phyloP scores from a whole-genome alignment of 345 rosid species.

The Pistacia atlantica region DNA sequence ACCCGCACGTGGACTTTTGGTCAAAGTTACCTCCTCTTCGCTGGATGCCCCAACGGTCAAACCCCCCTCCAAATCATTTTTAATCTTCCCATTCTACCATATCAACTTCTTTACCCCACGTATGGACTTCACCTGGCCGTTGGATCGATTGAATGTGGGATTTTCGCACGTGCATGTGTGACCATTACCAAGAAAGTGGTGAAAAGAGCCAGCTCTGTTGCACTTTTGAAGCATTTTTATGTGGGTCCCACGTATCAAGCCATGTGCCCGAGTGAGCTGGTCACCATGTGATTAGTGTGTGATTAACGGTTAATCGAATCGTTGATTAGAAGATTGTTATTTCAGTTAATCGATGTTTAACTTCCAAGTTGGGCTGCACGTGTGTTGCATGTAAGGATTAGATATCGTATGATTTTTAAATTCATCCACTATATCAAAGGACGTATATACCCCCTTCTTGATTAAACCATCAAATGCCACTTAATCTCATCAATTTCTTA shows the following conservation, averaged over 20 bases:
- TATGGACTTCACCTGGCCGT: slow-evolving; percentile 21
- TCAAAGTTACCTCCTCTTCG: slow-evolving; percentile 43
- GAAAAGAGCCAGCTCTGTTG: slow-evolving; percentile 11
- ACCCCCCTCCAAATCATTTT: slow-evolving; percentile 3
- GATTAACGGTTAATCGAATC: slow-evolving; percentile 21
- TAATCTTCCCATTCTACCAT: neutral
- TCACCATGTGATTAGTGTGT: slow-evolving; percentile 45
- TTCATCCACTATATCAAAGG: neutral
- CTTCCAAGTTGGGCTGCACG: slow-evolving; percentile 37
- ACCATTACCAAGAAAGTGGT: slow-evolving; percentile 31
- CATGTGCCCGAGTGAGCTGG: slow-evolving; percentile 75
- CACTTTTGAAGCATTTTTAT: neutral
- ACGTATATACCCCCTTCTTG: neutral
- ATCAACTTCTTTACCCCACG: slow-evolving; percentile 26
- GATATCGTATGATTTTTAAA: neutral
- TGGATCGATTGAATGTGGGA: slow-evolving; percentile 21
- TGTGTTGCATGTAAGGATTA: slow-evolving; percentile 21
- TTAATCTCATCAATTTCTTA: too few relatives aligned
- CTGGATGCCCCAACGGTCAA: slow-evolving; percentile 49
- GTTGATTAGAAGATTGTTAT: slow-evolving; percentile 16
- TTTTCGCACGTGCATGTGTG: slow-evolving; percentile 49
- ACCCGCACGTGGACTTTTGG: slow-evolving; percentile 49
- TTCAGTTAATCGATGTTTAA: slow-evolving; percentile 28
- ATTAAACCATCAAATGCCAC: neutral
- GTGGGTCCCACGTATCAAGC: slow-evolving; percentile 32